phyloP scores from a whole-genome alignment of 352 stramenopile species.

The Pythium guiyangense region DNA sequence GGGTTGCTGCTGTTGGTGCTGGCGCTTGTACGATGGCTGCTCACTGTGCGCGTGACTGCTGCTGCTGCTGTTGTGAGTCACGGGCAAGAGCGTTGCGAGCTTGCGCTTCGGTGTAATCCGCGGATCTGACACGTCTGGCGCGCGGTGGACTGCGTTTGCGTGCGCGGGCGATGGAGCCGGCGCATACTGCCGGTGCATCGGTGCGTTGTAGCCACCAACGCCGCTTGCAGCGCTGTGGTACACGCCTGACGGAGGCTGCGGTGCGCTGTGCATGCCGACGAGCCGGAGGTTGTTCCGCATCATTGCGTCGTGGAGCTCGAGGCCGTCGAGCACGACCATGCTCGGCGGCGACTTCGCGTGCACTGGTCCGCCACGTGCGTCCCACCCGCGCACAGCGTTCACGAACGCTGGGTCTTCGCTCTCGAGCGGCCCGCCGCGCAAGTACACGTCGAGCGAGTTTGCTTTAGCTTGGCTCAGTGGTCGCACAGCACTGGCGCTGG shows the following conservation, averaged over 20 bases:
- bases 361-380: background rate
- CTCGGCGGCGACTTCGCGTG: background rate
- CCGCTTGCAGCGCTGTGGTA: no score
- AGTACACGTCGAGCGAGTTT: conserved; percentile 25
- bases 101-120: no score
- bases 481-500: background rate
- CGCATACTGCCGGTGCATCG: no score
- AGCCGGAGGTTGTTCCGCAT: conserved; percentile 10
- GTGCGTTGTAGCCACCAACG: no score
- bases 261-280: background rate
- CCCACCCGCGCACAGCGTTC: conserved; percentile 34
- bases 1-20: background rate
- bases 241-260: background rate
- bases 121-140: no score
- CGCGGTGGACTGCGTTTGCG: no score
- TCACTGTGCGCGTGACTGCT: no score
- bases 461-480: no score
- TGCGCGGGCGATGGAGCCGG: no score
- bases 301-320: conserved; percentile 12
- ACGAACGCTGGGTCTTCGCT: conserved; percentile 22
- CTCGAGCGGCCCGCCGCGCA: conserved; percentile 14
- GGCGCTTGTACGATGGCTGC: background rate
- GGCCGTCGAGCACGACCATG: background rate
- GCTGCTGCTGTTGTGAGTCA: no score
- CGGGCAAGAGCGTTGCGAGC: no score